phyloP scores from a whole-genome alignment of 75 land plant species.

The Picea sitchensis region DNA sequence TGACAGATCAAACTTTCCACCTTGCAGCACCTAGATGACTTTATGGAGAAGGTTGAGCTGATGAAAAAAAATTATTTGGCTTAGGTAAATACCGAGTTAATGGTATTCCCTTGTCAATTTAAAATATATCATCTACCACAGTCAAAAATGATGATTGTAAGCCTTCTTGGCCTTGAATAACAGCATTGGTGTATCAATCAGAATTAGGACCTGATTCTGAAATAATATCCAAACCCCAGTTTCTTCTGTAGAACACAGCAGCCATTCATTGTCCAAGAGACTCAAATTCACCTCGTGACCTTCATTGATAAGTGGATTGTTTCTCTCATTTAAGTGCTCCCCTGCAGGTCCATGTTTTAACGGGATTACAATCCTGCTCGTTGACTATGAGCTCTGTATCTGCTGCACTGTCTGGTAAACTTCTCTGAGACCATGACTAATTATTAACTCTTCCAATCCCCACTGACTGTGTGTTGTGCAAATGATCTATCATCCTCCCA shows the following conservation, averaged over 20 bases:
- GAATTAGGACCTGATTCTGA: slow-evolving; percentile 32
- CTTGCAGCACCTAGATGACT: slow-evolving; percentile 36
- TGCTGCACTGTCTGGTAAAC: too few species aligned
- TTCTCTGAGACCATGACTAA: too few species aligned
- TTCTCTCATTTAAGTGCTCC: too few species aligned
- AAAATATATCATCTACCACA: slow-evolving; percentile 67
- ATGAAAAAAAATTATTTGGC: slow-evolving; percentile 17
- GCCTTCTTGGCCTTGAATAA: slow-evolving; percentile 21
- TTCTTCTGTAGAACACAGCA: slow-evolving; percentile 9
- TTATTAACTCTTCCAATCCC: too few species aligned
- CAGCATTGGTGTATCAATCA: slow-evolving; percentile 26
- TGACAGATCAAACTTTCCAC: slow-evolving; percentile 22
- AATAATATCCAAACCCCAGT: slow-evolving; percentile 11
- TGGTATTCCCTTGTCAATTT: slow-evolving; percentile 39
- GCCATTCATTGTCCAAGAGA: slow-evolving; percentile 42
- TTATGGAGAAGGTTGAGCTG: slow-evolving; percentile 24
- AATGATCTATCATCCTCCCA: slow-evolving; percentile 92
- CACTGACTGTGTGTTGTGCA: slow-evolving; percentile 60
- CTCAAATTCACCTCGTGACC: slow-evolving; percentile 57
- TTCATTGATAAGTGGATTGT: too few species aligned
- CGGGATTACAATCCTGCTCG: too few species aligned
- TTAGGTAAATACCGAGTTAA: slow-evolving; percentile 3
- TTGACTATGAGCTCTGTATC: too few species aligned
- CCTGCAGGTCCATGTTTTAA: too few species aligned
- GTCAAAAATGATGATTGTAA: slow-evolving; percentile 50